These are phyloP conservation scores for Phlegmacium glaucopus DNA, from an alignment of 768 basidiomycete species.

Conservation along the genomic window DNA sequence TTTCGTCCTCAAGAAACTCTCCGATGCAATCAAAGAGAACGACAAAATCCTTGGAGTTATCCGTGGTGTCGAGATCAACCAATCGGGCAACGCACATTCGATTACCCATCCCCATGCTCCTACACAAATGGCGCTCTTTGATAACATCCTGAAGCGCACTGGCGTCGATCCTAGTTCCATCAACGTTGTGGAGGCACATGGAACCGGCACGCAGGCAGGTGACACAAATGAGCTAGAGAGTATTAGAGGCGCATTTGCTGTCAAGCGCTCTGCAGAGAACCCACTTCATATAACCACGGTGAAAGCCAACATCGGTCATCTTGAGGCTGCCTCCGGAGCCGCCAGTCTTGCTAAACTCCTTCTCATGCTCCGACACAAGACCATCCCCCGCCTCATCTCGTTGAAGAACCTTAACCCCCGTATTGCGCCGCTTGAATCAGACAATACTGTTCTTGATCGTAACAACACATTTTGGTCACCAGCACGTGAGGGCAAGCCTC, in stretches of 20 bases:
- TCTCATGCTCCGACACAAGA: neutral
- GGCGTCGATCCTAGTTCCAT: neutral
- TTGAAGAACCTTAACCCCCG: neutral
- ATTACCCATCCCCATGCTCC: neutral
- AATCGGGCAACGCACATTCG: neutral
- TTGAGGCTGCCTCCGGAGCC: neutral
- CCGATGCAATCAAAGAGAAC: neutral
- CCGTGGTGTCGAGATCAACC: neutral
- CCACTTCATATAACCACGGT: neutral
- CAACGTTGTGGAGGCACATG: neutral
- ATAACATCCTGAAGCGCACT: neutral
- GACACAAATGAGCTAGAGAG: neutral
- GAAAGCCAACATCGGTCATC: neutral
- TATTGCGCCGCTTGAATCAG: neutral
- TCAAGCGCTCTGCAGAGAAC: neutral
- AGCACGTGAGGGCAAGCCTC: too few relatives aligned
- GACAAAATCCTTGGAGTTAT: neutral
- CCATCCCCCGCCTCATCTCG: neutral
- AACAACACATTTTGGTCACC: neutral
- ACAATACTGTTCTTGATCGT: neutral
- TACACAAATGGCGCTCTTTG: neutral
- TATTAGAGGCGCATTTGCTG: neutral
- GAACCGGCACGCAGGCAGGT: neutral
- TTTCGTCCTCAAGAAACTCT: neutral
- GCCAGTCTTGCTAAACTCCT: neutral